Percentiles rank a stretch among this genome's conserved stretches.
Conservation (phyloP, 2,329 filamentous ascomycete species). For the Biscogniauxia mediterranea region DNA sequence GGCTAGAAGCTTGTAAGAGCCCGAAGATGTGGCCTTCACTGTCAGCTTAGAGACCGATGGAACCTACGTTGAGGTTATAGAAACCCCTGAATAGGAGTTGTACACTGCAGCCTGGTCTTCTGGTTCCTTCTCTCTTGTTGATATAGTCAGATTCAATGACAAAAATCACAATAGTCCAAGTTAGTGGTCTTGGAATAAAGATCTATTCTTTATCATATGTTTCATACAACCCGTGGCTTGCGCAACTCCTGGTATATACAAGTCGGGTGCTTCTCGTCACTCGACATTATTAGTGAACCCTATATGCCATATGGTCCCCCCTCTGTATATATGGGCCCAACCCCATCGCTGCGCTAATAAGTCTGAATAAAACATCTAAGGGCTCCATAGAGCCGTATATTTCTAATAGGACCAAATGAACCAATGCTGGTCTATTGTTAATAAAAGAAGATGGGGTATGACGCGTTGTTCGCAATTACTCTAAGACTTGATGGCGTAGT, state of each 20-base stretch:
- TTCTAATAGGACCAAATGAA: conserved; percentile 20
- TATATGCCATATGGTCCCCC: conserved; percentile 12
- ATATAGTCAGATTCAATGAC: no score
- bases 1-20: no score
- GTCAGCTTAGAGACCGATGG: no score
- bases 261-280: conserved; percentile 18
- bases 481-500: conserved; percentile 73
- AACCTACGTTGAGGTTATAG: no score
- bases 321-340: conserved; percentile 21
- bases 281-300: conserved; percentile 22
- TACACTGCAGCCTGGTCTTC: no score
- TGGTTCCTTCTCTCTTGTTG: not conserved
- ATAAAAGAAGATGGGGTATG: conserved; percentile 23
- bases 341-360: conserved; percentile 19
- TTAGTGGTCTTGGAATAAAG: conserved; percentile 4
- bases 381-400: conserved; percentile 17
- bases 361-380: conserved; percentile 21
- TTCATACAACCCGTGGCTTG: conserved; percentile 18
- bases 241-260: conserved; percentile 31
- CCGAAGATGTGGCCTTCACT: no score
- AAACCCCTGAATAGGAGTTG: no score
- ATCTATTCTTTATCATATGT: conserved; percentile 27
- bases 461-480: conserved; percentile 14
- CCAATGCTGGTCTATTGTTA: conserved; percentile 24
- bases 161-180: conserved; percentile 5